Evolutionary conservation across 2,329 filamentous ascomycete species (phyloP).

Genomic region (Exophiala alcalophila): DNA sequence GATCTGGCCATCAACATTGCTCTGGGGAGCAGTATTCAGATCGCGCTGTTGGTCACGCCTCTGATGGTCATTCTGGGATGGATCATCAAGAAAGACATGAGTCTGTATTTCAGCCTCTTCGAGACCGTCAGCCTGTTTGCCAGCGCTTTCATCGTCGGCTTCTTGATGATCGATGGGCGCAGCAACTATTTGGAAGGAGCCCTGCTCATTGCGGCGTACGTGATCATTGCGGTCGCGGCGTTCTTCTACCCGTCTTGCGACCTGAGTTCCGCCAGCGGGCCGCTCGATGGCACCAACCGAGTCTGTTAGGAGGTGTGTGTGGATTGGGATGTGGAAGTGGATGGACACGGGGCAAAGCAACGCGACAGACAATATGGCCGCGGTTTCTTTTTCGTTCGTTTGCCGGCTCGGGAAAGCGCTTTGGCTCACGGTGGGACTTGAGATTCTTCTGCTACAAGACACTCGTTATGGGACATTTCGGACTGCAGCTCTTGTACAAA

Average conservation of each 20-base stretch:
- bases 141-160: slow-evolving; percentile 81
- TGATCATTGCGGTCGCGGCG: slow-evolving; percentile 65
- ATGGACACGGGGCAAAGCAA: too few species aligned
- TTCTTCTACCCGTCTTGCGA: slow-evolving; percentile 61
- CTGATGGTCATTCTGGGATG: slow-evolving; percentile 70
- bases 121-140: slow-evolving; percentile 86
- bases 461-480: too few species aligned
- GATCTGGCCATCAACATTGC: slow-evolving; percentile 71
- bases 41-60: slow-evolving; percentile 67
- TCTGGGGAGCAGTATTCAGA: slow-evolving; percentile 69
- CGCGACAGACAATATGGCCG: too few species aligned
- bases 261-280: slow-evolving; percentile 27
- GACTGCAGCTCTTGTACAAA: too few species aligned
- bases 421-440: too few species aligned
- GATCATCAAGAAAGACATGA: slow-evolving; percentile 66
- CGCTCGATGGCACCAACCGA: slow-evolving; percentile 17
- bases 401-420: too few species aligned
- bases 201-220: slow-evolving; percentile 62
- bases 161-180: slow-evolving; percentile 78
- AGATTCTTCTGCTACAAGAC: too few species aligned
- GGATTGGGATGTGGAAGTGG: neutral
- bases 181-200: slow-evolving; percentile 80
- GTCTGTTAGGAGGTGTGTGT: slow-evolving; percentile 10
- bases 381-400: too few species aligned
- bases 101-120: slow-evolving; percentile 82